Base-by-base conservation (phyloP, 73 alveolate species). In the Blepharisma japonicum region DNA sequence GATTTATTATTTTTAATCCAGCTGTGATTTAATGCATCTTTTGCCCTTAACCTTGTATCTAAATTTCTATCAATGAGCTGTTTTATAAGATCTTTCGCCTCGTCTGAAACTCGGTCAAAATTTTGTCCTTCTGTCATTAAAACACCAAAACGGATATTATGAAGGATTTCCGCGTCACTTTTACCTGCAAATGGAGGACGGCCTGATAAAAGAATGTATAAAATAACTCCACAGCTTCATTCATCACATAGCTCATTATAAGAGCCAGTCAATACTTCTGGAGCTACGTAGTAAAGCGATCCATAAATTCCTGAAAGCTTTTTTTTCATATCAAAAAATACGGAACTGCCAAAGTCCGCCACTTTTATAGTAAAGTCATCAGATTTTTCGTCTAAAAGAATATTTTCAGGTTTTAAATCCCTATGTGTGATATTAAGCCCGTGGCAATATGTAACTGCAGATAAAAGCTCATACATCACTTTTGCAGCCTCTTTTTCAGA, bases 321-420 rank as follows among this genome's bases (percentile, higher is more conserved):
- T 56, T 55, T 76, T 32, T 55, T 53, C 56, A 56, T 54, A 2
- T 50, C 45, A 38, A 82, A 79, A 47, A 77, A 55, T 20, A 80
- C 80, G 46, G 90, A 76, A 8, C 84, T 84, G 39, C 99, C 99
- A 77, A 95, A 95, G 83, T 95, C 99, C 8, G 87, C 89, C 2
- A 95, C 70, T 80, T 94, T 92, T 47, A 93, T 68, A 47, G 84
- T 91, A 0, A 96, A 90, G n/a, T 79, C 80, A 23, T 93, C 96
- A 21, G 86, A 50, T 23, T 83, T 83, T 56, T 85, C 92, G 11
- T 86, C 94, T 90, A 95, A 86, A 68, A 95, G 71, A 39, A 95
- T 90, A 86, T 95, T 95, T 83, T 95, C 98, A 5, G 97, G 97
- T 77, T 95, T 95, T 71, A 95, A 84, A 87, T 95, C 99, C 68